Conservation (phyloP, 78 protist genomes). For the Guillardia theta region DNA sequence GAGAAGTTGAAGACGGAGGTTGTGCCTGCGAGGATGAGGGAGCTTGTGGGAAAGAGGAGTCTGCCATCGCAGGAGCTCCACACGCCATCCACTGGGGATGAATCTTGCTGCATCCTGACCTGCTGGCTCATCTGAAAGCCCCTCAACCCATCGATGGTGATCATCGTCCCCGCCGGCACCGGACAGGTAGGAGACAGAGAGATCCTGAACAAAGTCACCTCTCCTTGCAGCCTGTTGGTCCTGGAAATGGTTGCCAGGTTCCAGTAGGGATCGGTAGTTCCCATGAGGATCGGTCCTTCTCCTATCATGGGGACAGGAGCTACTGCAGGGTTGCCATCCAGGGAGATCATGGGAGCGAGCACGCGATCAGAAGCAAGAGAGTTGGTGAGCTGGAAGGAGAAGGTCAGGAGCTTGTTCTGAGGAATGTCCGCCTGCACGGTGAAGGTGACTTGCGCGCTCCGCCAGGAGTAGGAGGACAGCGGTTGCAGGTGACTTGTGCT, state of each 20-base stretch:
- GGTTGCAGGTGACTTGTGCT: no score
- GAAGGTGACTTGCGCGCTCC: no score
- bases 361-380: background rate
- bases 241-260: background rate
- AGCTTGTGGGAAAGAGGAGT: background rate
- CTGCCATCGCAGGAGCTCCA: background rate
- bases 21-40: background rate
- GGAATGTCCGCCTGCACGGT: background rate
- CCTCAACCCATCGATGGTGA: background rate
- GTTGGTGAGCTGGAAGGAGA: background rate
- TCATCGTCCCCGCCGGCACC: background rate
- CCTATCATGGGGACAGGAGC: background rate
- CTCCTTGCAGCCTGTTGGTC: background rate
- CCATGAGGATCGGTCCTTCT: background rate
- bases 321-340: background rate
- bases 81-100: no score
- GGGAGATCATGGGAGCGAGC: background rate
- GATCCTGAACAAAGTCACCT: background rate
- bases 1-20: background rate
- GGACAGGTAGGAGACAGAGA: background rate
- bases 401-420: background rate
- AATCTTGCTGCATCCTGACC: no score
- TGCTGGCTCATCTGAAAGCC: background rate
- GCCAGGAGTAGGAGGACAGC: no score
- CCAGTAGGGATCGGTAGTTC: background rate